Evolutionary conservation across 805 yeast genomes (phyloP).

Genomic region (Metschnikowia shivogae): DNA sequence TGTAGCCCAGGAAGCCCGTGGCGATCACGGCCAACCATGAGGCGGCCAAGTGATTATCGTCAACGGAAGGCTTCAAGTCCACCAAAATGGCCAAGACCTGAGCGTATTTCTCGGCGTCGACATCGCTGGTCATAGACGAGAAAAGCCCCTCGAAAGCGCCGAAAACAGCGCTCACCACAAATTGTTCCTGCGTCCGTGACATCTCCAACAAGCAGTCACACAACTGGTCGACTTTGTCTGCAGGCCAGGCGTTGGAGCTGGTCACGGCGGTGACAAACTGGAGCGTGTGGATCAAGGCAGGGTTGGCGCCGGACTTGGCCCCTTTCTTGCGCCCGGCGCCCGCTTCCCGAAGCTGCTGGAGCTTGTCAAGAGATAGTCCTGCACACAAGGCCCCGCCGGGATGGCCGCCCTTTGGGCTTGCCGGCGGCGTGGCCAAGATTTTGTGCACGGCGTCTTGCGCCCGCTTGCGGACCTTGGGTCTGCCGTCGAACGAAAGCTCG

Average conservation of each 20-base stretch:
- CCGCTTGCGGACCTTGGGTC: conserved; percentile 95
- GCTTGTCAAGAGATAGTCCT: conserved; percentile 57
- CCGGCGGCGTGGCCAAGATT: conserved; percentile 63
- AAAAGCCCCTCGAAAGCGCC: conserved; percentile 79
- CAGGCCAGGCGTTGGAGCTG: conserved; percentile 79
- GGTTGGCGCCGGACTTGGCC: conserved; percentile 46
- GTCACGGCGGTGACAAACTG: conserved; percentile 74
- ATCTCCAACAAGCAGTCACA: conserved; percentile 74
- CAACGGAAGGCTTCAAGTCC: conserved; percentile 74
- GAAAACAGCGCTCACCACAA: conserved; percentile 75
- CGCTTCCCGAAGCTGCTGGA: conserved; percentile 43
- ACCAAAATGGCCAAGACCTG: conserved; percentile 67
- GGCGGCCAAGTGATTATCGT: conserved; percentile 83
- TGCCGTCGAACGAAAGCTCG: conserved; percentile 74
- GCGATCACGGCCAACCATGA: conserved; percentile 95
- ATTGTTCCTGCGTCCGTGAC: conserved; percentile 81
- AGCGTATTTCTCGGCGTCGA: conserved; percentile 60
- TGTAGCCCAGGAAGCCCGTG: conserved; percentile 55
- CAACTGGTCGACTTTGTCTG: conserved; percentile 58
- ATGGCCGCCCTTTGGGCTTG: conserved; percentile 74
- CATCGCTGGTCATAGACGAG: conserved; percentile 55
- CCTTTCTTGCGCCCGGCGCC: conserved; percentile 28
- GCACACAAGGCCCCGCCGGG: conserved; percentile 71
- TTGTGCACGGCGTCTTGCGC: conserved; percentile 82
- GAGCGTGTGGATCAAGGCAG: conserved; percentile 67